A percentile compares a stretch with the other conserved stretches of the same genome.
phyloP scores from a whole-genome alignment of 2,329 filamentous ascomycete species.

The Botrytis porri region DNA sequence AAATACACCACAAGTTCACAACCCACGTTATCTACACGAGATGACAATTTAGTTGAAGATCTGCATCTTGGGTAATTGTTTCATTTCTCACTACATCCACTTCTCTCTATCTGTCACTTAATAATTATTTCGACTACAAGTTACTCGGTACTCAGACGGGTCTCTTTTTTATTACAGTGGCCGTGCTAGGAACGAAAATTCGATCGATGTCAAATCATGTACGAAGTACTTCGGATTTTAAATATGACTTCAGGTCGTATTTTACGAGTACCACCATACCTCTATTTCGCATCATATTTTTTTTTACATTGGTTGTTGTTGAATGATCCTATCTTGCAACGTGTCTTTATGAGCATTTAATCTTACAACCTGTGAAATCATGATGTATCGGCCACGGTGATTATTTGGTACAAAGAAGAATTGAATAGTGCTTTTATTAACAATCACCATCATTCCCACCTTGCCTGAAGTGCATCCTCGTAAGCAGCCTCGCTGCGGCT shows the following conservation, averaged over 20 bases:
- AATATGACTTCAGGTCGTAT: neutral
- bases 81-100: conserved; percentile 13
- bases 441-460: conserved; percentile 19
- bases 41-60: conserved; percentile 4
- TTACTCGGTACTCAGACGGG: neutral
- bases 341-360: neutral
- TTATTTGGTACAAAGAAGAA: neutral
- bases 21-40: neutral
- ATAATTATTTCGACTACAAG: conserved; percentile 3
- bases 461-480: conserved; percentile 17
- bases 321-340: neutral
- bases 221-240: neutral
- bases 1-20: neutral
- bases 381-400: neutral
- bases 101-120: neutral
- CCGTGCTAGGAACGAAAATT: neutral
- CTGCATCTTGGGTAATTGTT: conserved; percentile 15
- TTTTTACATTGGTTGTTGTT: neutral
- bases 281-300: neutral
- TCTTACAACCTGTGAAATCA: neutral
- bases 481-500: conserved; percentile 22
- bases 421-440: neutral
- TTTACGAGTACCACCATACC: too few species aligned
- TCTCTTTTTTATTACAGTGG: neutral
- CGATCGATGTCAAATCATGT: neutral